Conservation (phyloP, 164 flowering plant species). For the Annona cherimola region DNA sequence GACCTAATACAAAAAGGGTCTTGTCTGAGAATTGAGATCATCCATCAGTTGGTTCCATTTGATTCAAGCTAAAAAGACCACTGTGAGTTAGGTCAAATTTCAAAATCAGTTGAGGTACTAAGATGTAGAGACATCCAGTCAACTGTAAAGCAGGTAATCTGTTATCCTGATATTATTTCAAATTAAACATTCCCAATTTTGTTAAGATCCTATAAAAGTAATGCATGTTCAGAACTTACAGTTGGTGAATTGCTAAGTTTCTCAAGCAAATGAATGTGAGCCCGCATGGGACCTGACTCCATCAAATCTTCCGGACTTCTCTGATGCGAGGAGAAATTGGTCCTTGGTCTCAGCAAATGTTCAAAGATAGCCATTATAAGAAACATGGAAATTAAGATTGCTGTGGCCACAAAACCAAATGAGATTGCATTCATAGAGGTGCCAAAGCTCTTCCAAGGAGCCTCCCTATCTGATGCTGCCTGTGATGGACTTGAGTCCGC, state of each 20-base stretch:
- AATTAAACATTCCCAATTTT: no score
- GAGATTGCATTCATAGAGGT: conserved; percentile 78
- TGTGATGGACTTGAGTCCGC: conserved; percentile 41
- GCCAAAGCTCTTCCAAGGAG: conserved; percentile 46
- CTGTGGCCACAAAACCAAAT: conserved; percentile 93
- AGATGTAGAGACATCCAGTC: no score
- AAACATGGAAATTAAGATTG: conserved; percentile 80
- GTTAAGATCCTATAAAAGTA: no score
- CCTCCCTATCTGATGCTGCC: conserved; percentile 31
- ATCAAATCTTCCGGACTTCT: conserved; percentile 16
- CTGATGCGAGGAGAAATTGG: conserved; percentile 35
- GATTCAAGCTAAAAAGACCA: no score
- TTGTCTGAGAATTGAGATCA: neutral
- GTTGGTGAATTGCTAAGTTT: conserved; percentile 33
- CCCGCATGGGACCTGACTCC: conserved; percentile 25
- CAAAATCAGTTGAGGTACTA: no score
- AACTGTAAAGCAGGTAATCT: no score
- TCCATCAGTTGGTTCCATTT: no score
- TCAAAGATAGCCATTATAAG: conserved; percentile 89
- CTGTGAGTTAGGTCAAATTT: no score
- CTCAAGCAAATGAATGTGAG: conserved; percentile 19
- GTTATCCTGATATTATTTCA: no score
- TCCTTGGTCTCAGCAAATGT: conserved; percentile 59
- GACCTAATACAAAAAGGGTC: neutral
- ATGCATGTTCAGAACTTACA: conserved; percentile 29